Evolutionary conservation across 2,329 filamentous ascomycete species (phyloP).

Genomic region (Raffaelea arxii): DNA sequence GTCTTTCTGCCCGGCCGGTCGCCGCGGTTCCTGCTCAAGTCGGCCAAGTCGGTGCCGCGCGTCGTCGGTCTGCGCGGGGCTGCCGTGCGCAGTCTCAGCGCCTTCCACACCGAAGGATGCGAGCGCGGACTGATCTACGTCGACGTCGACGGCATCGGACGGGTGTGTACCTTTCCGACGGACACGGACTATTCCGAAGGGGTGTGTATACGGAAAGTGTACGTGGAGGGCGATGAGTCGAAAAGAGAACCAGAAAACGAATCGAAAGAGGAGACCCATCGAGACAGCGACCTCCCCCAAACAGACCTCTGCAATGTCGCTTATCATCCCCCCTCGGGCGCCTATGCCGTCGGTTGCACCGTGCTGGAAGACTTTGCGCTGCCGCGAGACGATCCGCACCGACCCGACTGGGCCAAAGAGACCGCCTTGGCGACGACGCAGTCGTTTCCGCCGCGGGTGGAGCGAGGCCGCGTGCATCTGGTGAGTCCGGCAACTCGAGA

Average conservation of each 20-base stretch:
- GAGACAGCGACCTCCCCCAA: no score
- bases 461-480: constrained; percentile 66
- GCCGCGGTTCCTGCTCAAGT: constrained; percentile 74
- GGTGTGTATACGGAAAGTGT: constrained; percentile 64
- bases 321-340: constrained; percentile 65
- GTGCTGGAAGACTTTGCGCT: constrained; percentile 64
- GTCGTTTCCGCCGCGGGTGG: constrained; percentile 53
- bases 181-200: constrained; percentile 64
- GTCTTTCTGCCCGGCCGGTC: constrained; percentile 76
- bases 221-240: constrained; percentile 56
- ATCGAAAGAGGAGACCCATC: no score
- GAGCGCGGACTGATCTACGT: constrained; percentile 77
- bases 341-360: constrained; percentile 70
- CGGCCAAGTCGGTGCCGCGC: constrained; percentile 65
- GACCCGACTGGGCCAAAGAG: constrained; percentile 71
- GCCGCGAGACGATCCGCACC: constrained; percentile 76
- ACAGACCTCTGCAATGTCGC: no score
- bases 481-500: constrained; percentile 64
- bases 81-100: constrained; percentile 60
- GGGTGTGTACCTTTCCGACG: constrained; percentile 61
- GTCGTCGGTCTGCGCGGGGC: constrained; percentile 63
- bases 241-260: constrained; percentile 60
- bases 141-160: constrained; percentile 60
- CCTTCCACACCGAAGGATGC: constrained; percentile 68
- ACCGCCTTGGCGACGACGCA: no score